Percentiles rank a stretch among this genome's conserved stretches.
Evolutionary conservation across 495 filamentous ascomycete genomes (phyloP).

Genomic region (Talaromyces ruber): DNA sequence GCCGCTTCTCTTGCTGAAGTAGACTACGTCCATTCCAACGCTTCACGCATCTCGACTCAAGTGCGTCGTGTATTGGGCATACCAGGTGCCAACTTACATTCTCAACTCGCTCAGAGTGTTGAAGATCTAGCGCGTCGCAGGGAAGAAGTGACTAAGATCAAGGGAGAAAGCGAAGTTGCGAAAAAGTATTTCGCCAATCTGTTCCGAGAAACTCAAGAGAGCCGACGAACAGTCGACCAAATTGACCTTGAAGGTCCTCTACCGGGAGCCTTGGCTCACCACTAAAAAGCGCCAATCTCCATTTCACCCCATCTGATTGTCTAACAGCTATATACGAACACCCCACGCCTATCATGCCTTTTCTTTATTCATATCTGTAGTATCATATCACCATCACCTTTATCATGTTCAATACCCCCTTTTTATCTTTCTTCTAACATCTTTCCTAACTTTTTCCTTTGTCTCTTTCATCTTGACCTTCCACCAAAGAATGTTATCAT

Average conservation of each 20-base stretch:
- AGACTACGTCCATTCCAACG: conserved; percentile 89
- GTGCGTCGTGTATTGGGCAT: conserved; percentile 79
- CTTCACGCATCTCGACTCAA: conserved; percentile 68
- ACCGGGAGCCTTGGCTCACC: conserved; percentile 21
- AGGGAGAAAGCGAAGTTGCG: conserved; percentile 65
- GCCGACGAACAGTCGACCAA: conserved; percentile 61
- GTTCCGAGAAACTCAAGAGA: conserved; percentile 63
- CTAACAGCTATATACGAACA: not conserved
- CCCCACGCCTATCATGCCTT: not conserved
- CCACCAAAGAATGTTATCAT: not conserved
- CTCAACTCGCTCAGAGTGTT: conserved; percentile 69
- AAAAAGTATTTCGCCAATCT: conserved; percentile 84
- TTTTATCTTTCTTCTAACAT: not conserved
- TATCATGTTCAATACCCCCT: not conserved
- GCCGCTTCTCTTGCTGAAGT: conserved; percentile 63
- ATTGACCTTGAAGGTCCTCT: conserved; percentile 69
- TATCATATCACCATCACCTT: not conserved
- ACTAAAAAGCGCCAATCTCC: conserved; percentile 1
- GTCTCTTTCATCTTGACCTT: not conserved
- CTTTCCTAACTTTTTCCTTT: not conserved
- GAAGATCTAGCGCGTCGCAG: conserved; percentile 70
- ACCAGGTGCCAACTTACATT: conserved; percentile 73
- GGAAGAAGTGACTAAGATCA: conserved; percentile 70
- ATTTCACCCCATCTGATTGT: not conserved
- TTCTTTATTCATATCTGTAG: not conserved